These are phyloP conservation scores for Castanopsis chinensis DNA, from an alignment of 306 rosid species.

Conservation along the genomic window DNA sequence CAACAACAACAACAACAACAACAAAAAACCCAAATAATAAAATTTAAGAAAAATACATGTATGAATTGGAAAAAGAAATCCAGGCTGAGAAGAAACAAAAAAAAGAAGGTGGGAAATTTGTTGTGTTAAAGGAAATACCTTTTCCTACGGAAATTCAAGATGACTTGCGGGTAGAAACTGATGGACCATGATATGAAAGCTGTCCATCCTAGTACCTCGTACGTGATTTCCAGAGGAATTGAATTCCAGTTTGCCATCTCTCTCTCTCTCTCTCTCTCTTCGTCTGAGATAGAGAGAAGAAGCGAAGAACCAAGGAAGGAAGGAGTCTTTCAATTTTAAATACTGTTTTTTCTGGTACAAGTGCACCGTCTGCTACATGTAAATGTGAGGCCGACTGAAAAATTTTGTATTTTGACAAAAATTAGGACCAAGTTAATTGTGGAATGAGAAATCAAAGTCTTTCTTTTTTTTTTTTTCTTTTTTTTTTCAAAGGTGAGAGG, in stretches of 20 bases:
- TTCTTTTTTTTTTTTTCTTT: too few relatives aligned
- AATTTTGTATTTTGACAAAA: too few relatives aligned
- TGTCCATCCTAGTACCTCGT: conserved; percentile 73
- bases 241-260: conserved; percentile 84
- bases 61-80: not conserved
- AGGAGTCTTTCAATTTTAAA: too few relatives aligned
- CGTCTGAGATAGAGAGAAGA: too few relatives aligned
- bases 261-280: not conserved
- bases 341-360: too few relatives aligned
- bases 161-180: conserved; percentile 80
- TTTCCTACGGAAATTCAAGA: conserved; percentile 73
- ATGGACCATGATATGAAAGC: conserved; percentile 71
- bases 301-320: not conserved
- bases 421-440: too few relatives aligned
- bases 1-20: not conserved
- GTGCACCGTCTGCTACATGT: too few relatives aligned
- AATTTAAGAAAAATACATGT: not conserved
- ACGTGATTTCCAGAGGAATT: conserved; percentile 51
- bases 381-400: too few relatives aligned
- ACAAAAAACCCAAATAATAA: not conserved
- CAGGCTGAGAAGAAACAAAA: not conserved
- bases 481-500: too few relatives aligned
- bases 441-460: too few relatives aligned
- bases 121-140: conserved; percentile 34
- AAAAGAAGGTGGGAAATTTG: not conserved